Conservation (phyloP, 148 eudicot genomes). For the Rhododendron ferrugineum region DNA sequence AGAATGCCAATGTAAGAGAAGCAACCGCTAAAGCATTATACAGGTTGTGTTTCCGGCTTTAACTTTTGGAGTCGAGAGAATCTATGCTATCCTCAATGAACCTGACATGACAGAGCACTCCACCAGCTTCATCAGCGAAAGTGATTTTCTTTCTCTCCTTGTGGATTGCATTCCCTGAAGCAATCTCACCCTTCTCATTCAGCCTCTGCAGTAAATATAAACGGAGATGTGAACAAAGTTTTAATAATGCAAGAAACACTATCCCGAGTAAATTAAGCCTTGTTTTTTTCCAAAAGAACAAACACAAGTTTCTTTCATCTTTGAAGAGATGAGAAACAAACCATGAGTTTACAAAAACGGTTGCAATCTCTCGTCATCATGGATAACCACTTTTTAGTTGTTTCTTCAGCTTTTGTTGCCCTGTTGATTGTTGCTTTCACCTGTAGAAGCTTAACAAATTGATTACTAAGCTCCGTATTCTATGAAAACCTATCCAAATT, state of each 20-base stretch:
- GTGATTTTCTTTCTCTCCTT: conserved; percentile 57
- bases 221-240: not conserved
- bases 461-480: not conserved
- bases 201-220: conserved; percentile 34
- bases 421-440: conserved; percentile 54
- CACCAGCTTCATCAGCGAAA: conserved; percentile 95
- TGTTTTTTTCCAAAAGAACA: not conserved
- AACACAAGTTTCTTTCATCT: not conserved
- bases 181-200: conserved; percentile 30
- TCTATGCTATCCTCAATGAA: conserved; percentile 30
- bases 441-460: conserved; percentile 26
- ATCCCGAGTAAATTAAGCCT: not conserved
- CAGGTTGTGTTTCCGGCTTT: conserved; percentile 7
- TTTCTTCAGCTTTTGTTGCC: conserved; percentile 69
- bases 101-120: conserved; percentile 66
- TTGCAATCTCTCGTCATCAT: conserved; percentile 84
- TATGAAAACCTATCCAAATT: not conserved
- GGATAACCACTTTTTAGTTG: conserved; percentile 55
- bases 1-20: not conserved
- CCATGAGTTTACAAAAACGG: conserved; percentile 91
- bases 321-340: conserved; percentile 23
- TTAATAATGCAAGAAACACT: not conserved
- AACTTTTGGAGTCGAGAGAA: conserved; percentile 19
- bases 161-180: conserved; percentile 22
- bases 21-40: not conserved